These are phyloP conservation scores for Cercophora sp. DNA, from an alignment of 495 filamentous ascomycete genomes.

Conservation along the genomic window DNA sequence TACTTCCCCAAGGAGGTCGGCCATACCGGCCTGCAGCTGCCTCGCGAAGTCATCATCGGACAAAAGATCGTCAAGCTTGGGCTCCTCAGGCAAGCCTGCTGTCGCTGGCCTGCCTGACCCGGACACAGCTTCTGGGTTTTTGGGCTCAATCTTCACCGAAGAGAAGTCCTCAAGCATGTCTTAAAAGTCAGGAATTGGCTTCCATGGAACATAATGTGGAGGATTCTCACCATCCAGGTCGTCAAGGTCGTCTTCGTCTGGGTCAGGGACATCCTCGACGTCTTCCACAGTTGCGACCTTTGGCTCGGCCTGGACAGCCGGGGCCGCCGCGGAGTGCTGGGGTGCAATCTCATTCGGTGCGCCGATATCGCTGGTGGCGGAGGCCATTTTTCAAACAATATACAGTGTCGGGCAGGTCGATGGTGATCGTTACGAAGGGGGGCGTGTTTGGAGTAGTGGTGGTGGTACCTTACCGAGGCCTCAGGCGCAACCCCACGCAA, in stretches of 20 bases:
- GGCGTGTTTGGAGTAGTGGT: not conserved
- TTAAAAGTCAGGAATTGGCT: conserved; percentile 31
- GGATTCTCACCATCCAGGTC: conserved; percentile 86
- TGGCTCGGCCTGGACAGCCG: conserved; percentile 5
- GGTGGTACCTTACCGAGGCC: too few species aligned
- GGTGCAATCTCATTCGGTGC: conserved; percentile 10
- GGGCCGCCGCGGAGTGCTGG: not conserved
- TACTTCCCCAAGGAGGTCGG: conserved; percentile 68
- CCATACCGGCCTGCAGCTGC: conserved; percentile 83
- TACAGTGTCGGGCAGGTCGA: too few species aligned
- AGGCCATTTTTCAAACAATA: conserved; percentile 23
- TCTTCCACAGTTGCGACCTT: conserved; percentile 24
- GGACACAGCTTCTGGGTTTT: conserved; percentile 38
- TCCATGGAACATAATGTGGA: too few species aligned
- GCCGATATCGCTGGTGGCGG: conserved; percentile 15
- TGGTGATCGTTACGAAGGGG: not conserved
- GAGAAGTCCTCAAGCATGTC: conserved; percentile 92
- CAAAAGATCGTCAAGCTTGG: conserved; percentile 29
- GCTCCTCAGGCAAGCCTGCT: not conserved
- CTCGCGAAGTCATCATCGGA: conserved; percentile 74
- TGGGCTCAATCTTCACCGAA: conserved; percentile 46
- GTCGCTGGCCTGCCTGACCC: conserved; percentile 37
- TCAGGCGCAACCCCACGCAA: not conserved
- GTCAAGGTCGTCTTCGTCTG: conserved; percentile 83
- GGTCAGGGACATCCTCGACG: conserved; percentile 59